phyloP scores from a whole-genome alignment of 2,329 filamentous ascomycete species.

The Tothia fuscella region DNA sequence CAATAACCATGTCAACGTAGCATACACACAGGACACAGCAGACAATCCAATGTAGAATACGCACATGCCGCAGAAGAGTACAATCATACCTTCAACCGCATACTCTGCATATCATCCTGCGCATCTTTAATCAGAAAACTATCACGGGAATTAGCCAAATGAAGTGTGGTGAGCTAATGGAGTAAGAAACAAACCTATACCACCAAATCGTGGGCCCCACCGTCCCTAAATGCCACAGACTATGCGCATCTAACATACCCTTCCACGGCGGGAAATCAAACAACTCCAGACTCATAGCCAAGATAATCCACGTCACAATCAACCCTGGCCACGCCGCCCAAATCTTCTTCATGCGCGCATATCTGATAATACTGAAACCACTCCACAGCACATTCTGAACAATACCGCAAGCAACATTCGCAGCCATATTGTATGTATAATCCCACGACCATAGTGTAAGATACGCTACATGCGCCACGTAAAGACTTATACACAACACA shows the following conservation, averaged over 20 bases:
- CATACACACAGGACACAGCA: too few relatives aligned
- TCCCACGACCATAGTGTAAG: constrained; percentile 81
- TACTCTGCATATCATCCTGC: constrained; percentile 64
- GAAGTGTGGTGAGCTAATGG: constrained; percentile 12
- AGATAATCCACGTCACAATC: constrained; percentile 80
- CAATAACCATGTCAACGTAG: too few relatives aligned
- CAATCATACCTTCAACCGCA: constrained; percentile 58
- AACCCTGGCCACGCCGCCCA: constrained; percentile 89
- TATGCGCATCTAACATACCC: constrained; percentile 83
- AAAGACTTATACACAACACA: constrained; percentile 55
- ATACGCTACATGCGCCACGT: constrained; percentile 67
- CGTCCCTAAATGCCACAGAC: constrained; percentile 89
- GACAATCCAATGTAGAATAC: too few relatives aligned
- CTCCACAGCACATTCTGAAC: constrained; percentile 77
- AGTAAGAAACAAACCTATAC: constrained; percentile 68
- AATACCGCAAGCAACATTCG: constrained; percentile 73
- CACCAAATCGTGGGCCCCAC: constrained; percentile 78
- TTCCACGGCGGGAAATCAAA: constrained; percentile 82
- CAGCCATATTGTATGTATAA: constrained; percentile 96
- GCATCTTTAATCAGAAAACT: constrained; percentile 84
- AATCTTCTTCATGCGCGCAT: constrained; percentile 53
- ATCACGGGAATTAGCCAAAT: constrained; percentile 11
- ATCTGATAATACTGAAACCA: constrained; percentile 66
- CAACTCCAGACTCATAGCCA: constrained; percentile 91
- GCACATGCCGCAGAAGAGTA: too few relatives aligned